A percentile compares a stretch with the other conserved stretches of the same genome.
Evolutionary conservation across 495 filamentous ascomycete genomes (phyloP).

Genomic region (Xylaria scruposa): DNA sequence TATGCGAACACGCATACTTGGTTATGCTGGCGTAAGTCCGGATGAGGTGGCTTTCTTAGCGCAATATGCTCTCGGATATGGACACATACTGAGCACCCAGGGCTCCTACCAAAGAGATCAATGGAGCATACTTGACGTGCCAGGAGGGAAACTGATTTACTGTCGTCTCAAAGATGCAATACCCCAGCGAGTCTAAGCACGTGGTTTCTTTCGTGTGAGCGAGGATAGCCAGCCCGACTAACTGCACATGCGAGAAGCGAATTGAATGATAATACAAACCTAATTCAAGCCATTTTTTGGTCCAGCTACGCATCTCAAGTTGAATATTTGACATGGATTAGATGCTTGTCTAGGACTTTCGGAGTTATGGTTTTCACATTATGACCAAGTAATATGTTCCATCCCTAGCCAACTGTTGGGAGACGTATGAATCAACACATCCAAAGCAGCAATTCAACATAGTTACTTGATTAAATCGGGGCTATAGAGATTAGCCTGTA

Average conservation of each 20-base stretch:
- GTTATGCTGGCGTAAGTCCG: conserved; percentile 3
- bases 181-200: background rate
- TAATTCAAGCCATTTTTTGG: background rate
- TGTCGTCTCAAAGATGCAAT: conserved; percentile 12
- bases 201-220: background rate
- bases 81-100: background rate
- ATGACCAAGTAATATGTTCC: background rate
- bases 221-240: background rate
- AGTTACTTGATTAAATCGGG: background rate
- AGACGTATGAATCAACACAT: background rate
- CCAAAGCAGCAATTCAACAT: background rate
- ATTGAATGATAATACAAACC: conserved; percentile 9
- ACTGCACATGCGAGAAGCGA: conserved; percentile 3
- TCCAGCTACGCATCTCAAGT: background rate
- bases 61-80: conserved; percentile 3
- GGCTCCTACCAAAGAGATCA: background rate
- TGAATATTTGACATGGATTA: background rate
- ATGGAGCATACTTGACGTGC: background rate
- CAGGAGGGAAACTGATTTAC: conserved; percentile 7
- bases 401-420: background rate
- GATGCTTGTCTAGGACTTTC: background rate
- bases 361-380: background rate
- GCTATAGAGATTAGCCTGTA: background rate
- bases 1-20: background rate
- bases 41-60: conserved; percentile 8